Conservation (phyloP, 352 stramenopile genomes). For the Pythium scleroteichum region DNA sequence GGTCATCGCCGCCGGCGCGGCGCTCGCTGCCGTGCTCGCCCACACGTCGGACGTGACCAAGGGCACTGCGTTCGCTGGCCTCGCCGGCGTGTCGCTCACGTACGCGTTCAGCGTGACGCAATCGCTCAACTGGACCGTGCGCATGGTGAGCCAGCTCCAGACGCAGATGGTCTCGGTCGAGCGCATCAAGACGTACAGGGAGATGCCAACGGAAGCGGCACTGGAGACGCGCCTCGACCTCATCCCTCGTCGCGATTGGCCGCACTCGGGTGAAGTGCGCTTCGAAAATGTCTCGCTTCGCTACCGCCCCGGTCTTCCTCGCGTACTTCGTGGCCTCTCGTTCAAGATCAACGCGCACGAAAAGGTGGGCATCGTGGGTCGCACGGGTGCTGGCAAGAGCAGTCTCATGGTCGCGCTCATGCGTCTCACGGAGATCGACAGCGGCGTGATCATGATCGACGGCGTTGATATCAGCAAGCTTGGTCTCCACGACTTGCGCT, state of each 20-base stretch:
- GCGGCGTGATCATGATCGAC: constrained; percentile 81
- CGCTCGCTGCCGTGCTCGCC: constrained; percentile 51
- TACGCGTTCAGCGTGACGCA: constrained; percentile 81
- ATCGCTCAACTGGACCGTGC: constrained; percentile 79
- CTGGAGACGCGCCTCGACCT: constrained; percentile 32
- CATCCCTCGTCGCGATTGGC: constrained; percentile 27
- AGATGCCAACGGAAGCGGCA: constrained; percentile 55
- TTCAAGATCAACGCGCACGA: constrained; percentile 31
- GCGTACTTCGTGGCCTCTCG: constrained; percentile 36
- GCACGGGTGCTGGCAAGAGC: constrained; percentile 40
- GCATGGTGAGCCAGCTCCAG: constrained; percentile 74
- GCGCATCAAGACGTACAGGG: constrained; percentile 70
- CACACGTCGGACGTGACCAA: constrained; percentile 43
- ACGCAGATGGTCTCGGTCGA: constrained; percentile 81
- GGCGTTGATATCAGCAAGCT: constrained; percentile 63
- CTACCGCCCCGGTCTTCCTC: constrained; percentile 40
- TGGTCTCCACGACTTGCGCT: constrained; percentile 30
- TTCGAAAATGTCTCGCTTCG: constrained; percentile 39
- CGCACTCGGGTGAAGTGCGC: constrained; percentile 28
- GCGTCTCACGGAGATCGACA: constrained; percentile 32
- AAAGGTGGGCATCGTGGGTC: constrained; percentile 34
- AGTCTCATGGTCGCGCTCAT: constrained; percentile 42
- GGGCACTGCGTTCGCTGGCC: constrained; percentile 49
- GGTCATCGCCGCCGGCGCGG: constrained; percentile 57
- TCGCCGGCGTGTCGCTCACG: constrained; percentile 70